These are phyloP conservation scores for Rhododendron williamsianum DNA, from an alignment of 148 eudicot species.

Conservation along the genomic window DNA sequence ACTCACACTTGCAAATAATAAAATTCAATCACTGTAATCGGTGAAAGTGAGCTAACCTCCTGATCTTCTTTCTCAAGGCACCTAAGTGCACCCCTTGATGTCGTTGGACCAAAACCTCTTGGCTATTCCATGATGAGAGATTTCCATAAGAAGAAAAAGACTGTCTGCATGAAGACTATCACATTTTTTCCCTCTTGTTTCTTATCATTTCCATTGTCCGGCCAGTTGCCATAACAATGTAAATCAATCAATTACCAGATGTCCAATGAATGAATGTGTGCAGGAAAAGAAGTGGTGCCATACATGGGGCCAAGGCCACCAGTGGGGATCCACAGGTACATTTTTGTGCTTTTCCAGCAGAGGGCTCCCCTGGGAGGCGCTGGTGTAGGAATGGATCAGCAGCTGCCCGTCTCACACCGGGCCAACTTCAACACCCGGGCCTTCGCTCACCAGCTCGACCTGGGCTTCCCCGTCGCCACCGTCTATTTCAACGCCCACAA, in stretches of 20 bases:
- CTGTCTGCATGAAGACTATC: background rate
- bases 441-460: conserved; percentile 34
- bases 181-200: background rate
- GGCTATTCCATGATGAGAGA: background rate
- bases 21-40: background rate
- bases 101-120: background rate
- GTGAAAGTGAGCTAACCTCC: no score
- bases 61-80: background rate
- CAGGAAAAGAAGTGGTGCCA: conserved; percentile 53
- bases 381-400: conserved; percentile 3
- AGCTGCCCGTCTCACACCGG: conserved; percentile 22
- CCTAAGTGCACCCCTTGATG: background rate
- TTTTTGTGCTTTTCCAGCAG: conserved; percentile 55
- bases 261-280: background rate
- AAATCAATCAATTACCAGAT: no score
- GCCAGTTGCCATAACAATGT: no score
- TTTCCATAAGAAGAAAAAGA: background rate
- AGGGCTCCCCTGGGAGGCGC: conserved; percentile 16
- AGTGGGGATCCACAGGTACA: conserved; percentile 63
- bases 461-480: conserved; percentile 60
- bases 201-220: background rate
- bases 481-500: conserved; percentile 68
- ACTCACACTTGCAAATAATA: no score
- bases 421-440: conserved; percentile 51
- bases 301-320: conserved; percentile 52